phyloP scores from a whole-genome alignment of 2,329 filamentous ascomycete species.

The Coleophoma eucalyptorum region DNA sequence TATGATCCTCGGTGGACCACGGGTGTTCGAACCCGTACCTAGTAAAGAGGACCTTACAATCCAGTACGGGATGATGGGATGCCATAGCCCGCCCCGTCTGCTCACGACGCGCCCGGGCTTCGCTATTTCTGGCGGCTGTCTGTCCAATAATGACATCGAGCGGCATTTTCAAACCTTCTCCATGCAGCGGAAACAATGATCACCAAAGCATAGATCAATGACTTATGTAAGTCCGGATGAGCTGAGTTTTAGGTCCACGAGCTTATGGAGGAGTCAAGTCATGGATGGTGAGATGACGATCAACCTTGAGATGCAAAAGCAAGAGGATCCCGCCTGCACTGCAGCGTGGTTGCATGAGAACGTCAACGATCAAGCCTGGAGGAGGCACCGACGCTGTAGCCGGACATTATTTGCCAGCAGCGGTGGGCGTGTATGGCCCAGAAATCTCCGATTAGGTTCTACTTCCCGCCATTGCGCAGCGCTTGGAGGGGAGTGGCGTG shows the following conservation, averaged over 20 bases:
- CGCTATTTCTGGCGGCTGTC: slow-evolving; percentile 1
- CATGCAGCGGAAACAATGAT: neutral
- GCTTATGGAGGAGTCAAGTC: neutral
- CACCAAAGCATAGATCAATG: neutral
- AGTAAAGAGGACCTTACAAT: too few relatives aligned
- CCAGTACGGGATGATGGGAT: too few relatives aligned
- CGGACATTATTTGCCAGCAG: slow-evolving; percentile 8
- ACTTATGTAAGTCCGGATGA: too few relatives aligned
- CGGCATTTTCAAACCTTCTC: too few relatives aligned
- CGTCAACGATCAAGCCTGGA: slow-evolving; percentile 17
- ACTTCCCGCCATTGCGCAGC: slow-evolving; percentile 13
- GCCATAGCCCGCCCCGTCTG: too few relatives aligned
- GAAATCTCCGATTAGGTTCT: slow-evolving; percentile 23
- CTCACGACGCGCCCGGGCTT: neutral
- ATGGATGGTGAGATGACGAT: neutral
- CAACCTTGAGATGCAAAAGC: slow-evolving; percentile 5
- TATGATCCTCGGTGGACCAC: too few relatives aligned
- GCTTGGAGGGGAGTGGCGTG: slow-evolving; percentile 7
- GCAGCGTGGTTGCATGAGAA: slow-evolving; percentile 6
- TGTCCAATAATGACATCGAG: neutral
- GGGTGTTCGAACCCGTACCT: too few relatives aligned
- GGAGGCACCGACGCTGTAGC: slow-evolving; percentile 19
- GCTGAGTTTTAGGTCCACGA: too few relatives aligned
- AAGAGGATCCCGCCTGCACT: slow-evolving; percentile 1
- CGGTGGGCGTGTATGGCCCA: slow-evolving; percentile 5